Percentiles rank a stretch among this genome's conserved stretches.
Conservation (phyloP, 164 flowering plant species). For the Annona cherimola region DNA sequence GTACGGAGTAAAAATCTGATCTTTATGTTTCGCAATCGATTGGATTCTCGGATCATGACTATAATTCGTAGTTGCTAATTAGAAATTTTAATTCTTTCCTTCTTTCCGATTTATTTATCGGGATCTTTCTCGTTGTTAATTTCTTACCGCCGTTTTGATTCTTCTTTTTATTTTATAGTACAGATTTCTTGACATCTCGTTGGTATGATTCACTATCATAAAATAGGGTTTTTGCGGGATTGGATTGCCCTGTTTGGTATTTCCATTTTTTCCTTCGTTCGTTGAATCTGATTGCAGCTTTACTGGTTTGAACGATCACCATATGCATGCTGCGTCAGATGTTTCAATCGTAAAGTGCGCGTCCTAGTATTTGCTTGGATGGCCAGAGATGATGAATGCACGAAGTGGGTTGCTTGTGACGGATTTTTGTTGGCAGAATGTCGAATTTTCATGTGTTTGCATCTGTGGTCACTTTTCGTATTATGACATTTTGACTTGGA, state of each 20-base stretch:
- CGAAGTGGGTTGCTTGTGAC: background rate
- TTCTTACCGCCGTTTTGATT: background rate
- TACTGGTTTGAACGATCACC: background rate
- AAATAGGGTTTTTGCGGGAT: background rate
- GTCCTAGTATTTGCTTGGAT: background rate
- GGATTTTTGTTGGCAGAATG: background rate
- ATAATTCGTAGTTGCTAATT: background rate
- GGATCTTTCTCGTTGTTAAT: background rate
- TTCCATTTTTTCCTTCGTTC: background rate
- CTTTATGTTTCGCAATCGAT: background rate
- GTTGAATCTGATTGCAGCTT: background rate
- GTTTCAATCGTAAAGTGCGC: background rate
- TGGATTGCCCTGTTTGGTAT: background rate
- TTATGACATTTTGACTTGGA: background rate
- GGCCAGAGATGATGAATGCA: background rate
- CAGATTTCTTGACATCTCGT: too few relatives aligned
- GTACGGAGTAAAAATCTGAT: slow-evolving; percentile 3
- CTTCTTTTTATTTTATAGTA: background rate
- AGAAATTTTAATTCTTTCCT: background rate
- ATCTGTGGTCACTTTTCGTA: background rate
- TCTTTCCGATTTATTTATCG: background rate
- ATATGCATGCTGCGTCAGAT: background rate
- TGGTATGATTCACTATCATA: background rate
- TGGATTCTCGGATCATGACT: background rate
- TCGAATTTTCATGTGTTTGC: background rate